These are phyloP conservation scores for Claviceps sp. DNA, from an alignment of 2,329 filamentous ascomycete genomes.

Conservation along the genomic window DNA sequence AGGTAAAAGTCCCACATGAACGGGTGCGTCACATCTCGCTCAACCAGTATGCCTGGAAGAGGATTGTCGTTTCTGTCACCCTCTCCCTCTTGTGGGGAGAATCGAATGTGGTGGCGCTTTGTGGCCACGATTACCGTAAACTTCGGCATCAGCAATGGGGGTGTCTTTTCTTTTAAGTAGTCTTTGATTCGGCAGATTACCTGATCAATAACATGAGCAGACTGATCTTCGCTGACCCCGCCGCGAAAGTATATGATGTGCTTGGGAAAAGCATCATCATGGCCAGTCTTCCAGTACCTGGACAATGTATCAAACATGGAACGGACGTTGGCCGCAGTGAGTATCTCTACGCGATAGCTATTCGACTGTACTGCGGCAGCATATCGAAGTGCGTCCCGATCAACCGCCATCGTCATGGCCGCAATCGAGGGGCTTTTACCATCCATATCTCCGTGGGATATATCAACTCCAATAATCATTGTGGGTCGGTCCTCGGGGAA, in stretches of 20 bases:
- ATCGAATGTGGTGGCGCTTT: constrained; percentile 88
- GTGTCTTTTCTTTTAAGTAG: neutral
- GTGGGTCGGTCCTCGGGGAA: constrained; percentile 39
- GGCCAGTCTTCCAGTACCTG: constrained; percentile 48
- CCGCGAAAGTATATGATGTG: constrained; percentile 88
- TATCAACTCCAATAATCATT: constrained; percentile 81
- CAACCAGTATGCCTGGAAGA: constrained; percentile 74
- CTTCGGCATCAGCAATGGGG: constrained; percentile 34
- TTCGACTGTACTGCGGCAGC: constrained; percentile 72
- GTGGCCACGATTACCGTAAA: constrained; percentile 80
- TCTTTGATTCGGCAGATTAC: constrained; percentile 40
- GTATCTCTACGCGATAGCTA: constrained; percentile 67
- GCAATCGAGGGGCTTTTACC: constrained; percentile 60
- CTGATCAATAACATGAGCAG: constrained; percentile 61
- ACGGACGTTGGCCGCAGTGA: constrained; percentile 52
- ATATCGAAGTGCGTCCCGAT: constrained; percentile 60
- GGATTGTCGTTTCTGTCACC: constrained; percentile 72
- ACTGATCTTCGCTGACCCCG: constrained; percentile 81
- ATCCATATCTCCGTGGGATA: constrained; percentile 70
- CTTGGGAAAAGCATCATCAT: constrained; percentile 33
- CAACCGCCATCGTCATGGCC: constrained; percentile 72
- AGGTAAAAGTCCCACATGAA: constrained; percentile 79
- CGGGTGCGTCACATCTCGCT: constrained; percentile 76
- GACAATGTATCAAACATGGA: constrained; percentile 52
- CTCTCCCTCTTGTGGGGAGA: constrained; percentile 56